These are phyloP conservation scores for Brassica hybrid DNA, from an alignment of 441 rosid genomes.

Conservation along the genomic window DNA sequence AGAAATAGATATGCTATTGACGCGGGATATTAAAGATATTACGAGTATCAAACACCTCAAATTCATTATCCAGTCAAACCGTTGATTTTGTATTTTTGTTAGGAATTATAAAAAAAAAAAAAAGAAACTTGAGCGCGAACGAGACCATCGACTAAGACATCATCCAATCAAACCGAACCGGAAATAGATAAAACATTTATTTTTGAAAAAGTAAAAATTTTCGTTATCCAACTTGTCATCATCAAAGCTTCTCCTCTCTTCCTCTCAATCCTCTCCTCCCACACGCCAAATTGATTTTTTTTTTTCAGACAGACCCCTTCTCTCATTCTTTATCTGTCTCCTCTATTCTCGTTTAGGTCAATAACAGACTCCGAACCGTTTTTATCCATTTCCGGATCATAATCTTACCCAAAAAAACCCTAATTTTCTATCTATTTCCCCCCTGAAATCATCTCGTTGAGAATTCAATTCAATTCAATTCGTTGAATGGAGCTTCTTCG, in stretches of 20 bases:
- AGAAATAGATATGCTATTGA: not conserved
- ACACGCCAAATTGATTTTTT: not conserved
- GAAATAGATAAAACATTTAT: not conserved
- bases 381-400: not conserved
- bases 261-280: not conserved
- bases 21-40: not conserved
- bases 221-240: not conserved
- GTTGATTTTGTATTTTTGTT: not conserved
- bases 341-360: not conserved
- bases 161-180: constrained; percentile 1
- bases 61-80: not conserved
- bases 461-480: not conserved
- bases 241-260: not conserved
- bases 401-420: not conserved
- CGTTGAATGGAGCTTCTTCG: constrained; percentile 56
- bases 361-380: not conserved
- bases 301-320: constrained; percentile 7
- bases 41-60: constrained; percentile 1
- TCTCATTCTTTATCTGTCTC: constrained; percentile 22
- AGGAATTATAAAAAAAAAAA: not conserved
- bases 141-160: not conserved
- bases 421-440: not conserved
- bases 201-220: not conserved
- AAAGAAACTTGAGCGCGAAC: not conserved
- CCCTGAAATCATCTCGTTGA: not conserved